Evolutionary conservation across 139 green algal genomes (phyloP).

Genomic region (Coelastrella sp.): DNA sequence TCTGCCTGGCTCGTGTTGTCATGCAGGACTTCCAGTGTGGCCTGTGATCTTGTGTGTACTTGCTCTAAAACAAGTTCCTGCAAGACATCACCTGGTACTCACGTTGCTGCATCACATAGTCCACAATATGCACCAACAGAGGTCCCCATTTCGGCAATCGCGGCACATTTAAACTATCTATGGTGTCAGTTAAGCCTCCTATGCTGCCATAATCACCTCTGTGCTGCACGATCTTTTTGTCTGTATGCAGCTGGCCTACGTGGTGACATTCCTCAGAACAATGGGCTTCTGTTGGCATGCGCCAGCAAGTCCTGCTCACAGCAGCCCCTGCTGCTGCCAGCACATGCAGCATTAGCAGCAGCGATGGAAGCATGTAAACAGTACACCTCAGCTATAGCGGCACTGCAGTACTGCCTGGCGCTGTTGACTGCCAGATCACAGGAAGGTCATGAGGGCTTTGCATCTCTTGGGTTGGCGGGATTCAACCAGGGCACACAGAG

Average conservation of each 20-base stretch:
- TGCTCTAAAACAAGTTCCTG: not conserved
- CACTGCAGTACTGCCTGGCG: slow-evolving; percentile 41
- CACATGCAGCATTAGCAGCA: slow-evolving; percentile 35
- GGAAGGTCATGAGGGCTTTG: not conserved
- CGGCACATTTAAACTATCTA: no score
- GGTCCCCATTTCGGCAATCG: no score
- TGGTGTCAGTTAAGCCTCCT: not conserved
- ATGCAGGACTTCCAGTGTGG: no score
- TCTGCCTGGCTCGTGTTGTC: no score
- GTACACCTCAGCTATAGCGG: not conserved
- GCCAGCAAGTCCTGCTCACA: slow-evolving; percentile 57
- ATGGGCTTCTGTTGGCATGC: slow-evolving; percentile 53
- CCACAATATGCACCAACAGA: not conserved
- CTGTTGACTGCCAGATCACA: slow-evolving; percentile 6
- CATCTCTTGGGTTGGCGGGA: slow-evolving; percentile 29
- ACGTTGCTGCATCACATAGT: not conserved
- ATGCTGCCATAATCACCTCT: not conserved
- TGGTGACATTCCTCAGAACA: not conserved
- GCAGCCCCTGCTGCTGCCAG: slow-evolving; percentile 60
- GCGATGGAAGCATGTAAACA: slow-evolving; percentile 8
- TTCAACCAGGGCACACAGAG: not conserved
- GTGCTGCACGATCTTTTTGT: no score
- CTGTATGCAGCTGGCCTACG: not conserved
- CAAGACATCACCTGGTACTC: not conserved
- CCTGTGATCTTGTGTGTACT: no score